Evolutionary conservation across 1,139 yeast species (phyloP), one percentile per base, ranked within the genome.

Genomic region (Chernovozyma sophiae-reginae): DNA sequence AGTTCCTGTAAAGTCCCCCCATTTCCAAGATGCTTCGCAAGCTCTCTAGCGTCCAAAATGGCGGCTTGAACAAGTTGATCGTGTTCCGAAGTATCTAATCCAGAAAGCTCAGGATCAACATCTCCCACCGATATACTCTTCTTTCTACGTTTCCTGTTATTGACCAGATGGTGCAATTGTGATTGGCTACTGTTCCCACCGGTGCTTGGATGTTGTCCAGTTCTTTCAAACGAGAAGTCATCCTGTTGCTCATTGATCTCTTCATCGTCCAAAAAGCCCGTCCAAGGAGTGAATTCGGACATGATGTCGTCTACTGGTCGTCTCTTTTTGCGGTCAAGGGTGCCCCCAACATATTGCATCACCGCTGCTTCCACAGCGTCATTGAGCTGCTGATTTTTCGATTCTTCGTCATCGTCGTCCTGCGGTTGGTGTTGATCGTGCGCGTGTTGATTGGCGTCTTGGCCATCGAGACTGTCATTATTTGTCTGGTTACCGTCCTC

Each of bases 291-390:
- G 49, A 71, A 73, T 46, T 72, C 77, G 38, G 65, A 41, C 41
- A 56, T 61, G 30, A 65, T 57, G 40, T 68, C 75, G n/a, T 37
- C 40, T 8, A 34, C 40, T 5, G 30, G 30, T 22, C 37, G 38
- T 15, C 28, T 35, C 23, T 29, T 19, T 36, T 35, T 33, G 16
- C 43, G 22, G 38, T 43, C 53, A 34, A 78, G 58, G 2, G 79
- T 72, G 4, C 79, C 81, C 13, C 84, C 85, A 8, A 82, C 90
- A 46, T 76, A 75, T 40, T 77, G 72, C 77, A 82, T 69, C 25
- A 82, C 86, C 0, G 87, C 90, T n/a, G 84, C 89, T 48, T 77
- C 84, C 5, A 78, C 84, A 3, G 79, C 77, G 46, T 72, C 77
- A 39, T 67, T 68, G 23, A 68, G 54, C 48, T 67, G 73, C 37